A percentile compares a stretch with the other conserved stretches of the same genome.
phyloP scores from a whole-genome alignment of 768 basidiomycete species.

The Amanita pseudoporphyria region DNA sequence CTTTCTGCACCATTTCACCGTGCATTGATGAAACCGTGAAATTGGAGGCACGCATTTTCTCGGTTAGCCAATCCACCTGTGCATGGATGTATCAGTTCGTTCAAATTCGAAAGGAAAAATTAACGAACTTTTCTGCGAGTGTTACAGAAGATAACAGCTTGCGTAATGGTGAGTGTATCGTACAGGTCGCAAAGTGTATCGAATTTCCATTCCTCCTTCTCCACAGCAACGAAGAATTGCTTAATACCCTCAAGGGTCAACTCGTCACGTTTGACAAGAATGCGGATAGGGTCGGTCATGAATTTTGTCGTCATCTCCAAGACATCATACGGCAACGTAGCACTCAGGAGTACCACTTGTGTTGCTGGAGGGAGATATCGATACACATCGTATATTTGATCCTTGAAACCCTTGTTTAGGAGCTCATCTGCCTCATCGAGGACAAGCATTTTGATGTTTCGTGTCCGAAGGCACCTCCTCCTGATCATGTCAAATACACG shows the following conservation, averaged over 20 bases:
- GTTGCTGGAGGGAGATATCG: conserved; percentile 95
- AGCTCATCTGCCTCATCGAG: conserved; percentile 95
- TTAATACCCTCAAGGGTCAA: conserved; percentile 95
- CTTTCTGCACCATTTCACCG: conserved; percentile 94
- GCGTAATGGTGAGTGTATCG: conserved; percentile 97
- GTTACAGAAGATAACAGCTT: conserved; percentile 99
- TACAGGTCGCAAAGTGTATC: conserved; percentile 96
- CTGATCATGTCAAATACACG: conserved; percentile 99
- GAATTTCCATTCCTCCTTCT: conserved; percentile 99
- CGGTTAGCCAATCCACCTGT: conserved; percentile 95
- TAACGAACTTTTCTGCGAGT: conserved; percentile 81
- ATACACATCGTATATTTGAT: conserved; percentile 99
- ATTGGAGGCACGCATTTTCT: conserved; percentile 98
- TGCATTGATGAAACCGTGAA: conserved; percentile 97
- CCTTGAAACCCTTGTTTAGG: conserved; percentile 97
- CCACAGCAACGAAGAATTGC: conserved; percentile 96
- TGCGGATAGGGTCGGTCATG: conserved; percentile 98
- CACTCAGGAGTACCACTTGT: conserved; percentile 93
- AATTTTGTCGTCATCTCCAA: conserved; percentile 99
- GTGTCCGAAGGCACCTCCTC: conserved; percentile 82
- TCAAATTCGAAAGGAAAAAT: not conserved
- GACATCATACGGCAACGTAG: conserved; percentile 93
- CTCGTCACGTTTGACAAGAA: conserved; percentile 98
- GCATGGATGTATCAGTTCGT: conserved; percentile 8
- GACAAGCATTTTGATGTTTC: conserved; percentile 97